Evolutionary conservation across 2,329 filamentous ascomycete species (phyloP).

Genomic region (Epichloe festucae): DNA sequence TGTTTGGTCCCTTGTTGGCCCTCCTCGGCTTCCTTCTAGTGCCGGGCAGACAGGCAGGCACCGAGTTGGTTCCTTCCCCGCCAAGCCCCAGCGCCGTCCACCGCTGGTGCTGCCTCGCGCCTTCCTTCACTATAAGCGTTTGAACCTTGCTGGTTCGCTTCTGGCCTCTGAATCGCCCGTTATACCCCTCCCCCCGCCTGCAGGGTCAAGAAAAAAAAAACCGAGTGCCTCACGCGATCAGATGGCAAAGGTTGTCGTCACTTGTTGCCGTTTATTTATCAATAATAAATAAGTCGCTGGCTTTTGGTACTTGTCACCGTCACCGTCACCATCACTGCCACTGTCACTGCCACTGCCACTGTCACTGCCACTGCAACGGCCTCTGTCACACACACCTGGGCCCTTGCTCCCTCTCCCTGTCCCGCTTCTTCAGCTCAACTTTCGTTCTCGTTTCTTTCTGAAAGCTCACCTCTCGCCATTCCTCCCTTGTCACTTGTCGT

Average conservation of each 20-base stretch:
- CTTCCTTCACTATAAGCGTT: not conserved
- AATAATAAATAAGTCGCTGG: not conserved
- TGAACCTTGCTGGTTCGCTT: not conserved
- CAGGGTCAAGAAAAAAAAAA: not conserved
- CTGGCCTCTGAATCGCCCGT: not conserved
- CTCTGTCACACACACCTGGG: not conserved
- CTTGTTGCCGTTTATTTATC: not conserved
- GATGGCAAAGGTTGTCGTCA: not conserved
- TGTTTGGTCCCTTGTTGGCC: too few relatives aligned
- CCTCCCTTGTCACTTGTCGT: not conserved
- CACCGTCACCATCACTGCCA: not conserved
- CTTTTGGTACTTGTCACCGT: not conserved
- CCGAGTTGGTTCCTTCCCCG: not conserved
- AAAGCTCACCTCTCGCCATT: not conserved
- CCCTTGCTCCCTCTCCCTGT: not conserved
- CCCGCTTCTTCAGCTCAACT: not conserved
- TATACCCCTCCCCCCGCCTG: not conserved
- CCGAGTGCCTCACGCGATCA: conserved; percentile 7
- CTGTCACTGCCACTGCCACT: too few relatives aligned
- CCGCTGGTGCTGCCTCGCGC: not conserved
- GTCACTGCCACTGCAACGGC: not conserved
- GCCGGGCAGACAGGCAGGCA: not conserved
- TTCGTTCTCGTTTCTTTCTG: not conserved
- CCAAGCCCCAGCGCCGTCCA: not conserved
- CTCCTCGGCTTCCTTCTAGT: not conserved